These are phyloP conservation scores for Yamadazyma conglobata DNA, from an alignment of 1,139 yeast species.

Conservation along the genomic window DNA sequence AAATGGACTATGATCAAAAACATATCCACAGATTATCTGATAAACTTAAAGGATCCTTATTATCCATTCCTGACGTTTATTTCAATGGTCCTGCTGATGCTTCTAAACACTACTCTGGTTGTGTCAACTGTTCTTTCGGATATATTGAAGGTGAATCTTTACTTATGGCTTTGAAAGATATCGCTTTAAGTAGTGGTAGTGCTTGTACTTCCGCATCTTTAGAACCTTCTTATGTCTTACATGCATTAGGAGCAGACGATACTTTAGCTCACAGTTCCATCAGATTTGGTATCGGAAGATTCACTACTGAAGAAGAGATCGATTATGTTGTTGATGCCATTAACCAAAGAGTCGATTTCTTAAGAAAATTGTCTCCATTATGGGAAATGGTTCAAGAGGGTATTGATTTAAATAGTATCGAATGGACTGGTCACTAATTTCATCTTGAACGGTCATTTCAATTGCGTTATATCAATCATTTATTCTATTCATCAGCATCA, in stretches of 20 bases:
- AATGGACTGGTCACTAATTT: constrained; percentile 97
- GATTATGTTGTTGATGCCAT: constrained; percentile 91
- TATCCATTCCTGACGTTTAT: constrained; percentile 83
- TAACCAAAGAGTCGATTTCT: constrained; percentile 81
- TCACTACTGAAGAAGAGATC: constrained; percentile 93
- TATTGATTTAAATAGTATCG: constrained; percentile 86
- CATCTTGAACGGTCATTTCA: too few species aligned
- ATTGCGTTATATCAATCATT: too few species aligned
- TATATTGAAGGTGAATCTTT: constrained; percentile 97
- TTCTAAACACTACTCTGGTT: constrained; percentile 72
- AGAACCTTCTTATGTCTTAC: constrained; percentile 95
- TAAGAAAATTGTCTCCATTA: constrained; percentile 89
- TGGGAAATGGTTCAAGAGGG: constrained; percentile 99
- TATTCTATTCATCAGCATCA: too few species aligned
- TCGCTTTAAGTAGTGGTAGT: constrained; percentile 95
- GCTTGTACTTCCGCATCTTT: constrained; percentile 98
- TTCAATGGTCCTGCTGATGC: constrained; percentile 75
- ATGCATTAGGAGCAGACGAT: constrained; percentile 97
- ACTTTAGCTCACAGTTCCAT: constrained; percentile 97
- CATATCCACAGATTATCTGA: constrained; percentile 71
- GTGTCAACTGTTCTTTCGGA: constrained; percentile 95
- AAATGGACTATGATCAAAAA: constrained; percentile 66
- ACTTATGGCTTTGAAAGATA: constrained; percentile 95
- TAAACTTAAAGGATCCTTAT: constrained; percentile 67
- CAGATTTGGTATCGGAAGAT: constrained; percentile 95